Evolutionary conservation across 1,284 basidiomycete species (phyloP).

Genomic region (Gymnopus androsaceus): DNA sequence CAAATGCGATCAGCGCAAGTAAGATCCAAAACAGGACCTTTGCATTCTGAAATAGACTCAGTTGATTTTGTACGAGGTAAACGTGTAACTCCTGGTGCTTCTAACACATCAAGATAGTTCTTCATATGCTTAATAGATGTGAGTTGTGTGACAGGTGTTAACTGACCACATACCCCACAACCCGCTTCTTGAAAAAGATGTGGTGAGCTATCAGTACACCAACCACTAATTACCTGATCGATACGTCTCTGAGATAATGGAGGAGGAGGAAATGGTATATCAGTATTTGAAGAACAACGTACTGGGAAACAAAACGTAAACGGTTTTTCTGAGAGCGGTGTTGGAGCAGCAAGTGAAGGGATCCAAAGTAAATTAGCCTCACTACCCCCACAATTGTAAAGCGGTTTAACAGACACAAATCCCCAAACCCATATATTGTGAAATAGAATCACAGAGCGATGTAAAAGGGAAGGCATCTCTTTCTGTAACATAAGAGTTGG

Average conservation of each 20-base stretch:
- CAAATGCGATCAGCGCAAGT: slow-evolving; percentile 22
- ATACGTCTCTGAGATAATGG: not conserved
- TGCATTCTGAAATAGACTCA: not conserved
- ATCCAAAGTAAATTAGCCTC: no score
- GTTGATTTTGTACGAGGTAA: not conserved
- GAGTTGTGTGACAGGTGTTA: not conserved
- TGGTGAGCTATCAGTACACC: slow-evolving; percentile 17
- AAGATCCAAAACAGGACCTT: slow-evolving; percentile 23
- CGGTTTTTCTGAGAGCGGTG: no score
- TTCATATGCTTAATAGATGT: slow-evolving; percentile 5
- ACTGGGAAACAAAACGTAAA: no score
- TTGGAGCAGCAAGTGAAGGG: no score
- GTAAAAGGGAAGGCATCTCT: no score
- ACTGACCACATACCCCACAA: slow-evolving; percentile 8
- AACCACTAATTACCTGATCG: slow-evolving; percentile 11
- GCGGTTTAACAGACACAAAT: no score
- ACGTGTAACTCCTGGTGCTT: slow-evolving; percentile 5
- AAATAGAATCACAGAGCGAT: no score
- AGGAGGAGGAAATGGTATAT: slow-evolving; percentile 2
- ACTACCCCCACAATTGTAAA: no score
- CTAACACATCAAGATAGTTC: slow-evolving; percentile 12
- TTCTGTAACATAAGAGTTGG: no score
- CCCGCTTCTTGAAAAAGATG: slow-evolving; percentile 22
- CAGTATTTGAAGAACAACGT: no score
- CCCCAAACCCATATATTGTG: no score